Percentiles rank a stretch among this genome's conserved stretches.
Evolutionary conservation across 83 land plant genomes (phyloP).

Genomic region (Picea abies): DNA sequence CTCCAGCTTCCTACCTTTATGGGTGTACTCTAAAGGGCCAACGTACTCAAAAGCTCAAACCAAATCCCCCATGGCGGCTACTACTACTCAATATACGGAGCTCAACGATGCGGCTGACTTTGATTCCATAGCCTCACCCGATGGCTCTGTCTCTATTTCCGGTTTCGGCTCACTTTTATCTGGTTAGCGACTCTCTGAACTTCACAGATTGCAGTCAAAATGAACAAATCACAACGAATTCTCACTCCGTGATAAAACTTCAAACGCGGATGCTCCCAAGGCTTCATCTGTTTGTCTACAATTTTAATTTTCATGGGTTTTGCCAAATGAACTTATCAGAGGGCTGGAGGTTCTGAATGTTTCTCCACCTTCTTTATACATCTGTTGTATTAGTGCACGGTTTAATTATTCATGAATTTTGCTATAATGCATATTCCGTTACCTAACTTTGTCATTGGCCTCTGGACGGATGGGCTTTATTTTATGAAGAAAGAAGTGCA

Average conservation of each 20-base stretch:
- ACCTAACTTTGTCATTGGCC: background rate
- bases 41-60: too few species aligned
- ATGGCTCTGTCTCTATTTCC: slow-evolving; percentile 61
- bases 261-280: background rate
- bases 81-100: slow-evolving; percentile 19
- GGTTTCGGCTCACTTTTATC: slow-evolving; percentile 93
- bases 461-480: background rate
- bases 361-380: background rate
- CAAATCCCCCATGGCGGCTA: background rate
- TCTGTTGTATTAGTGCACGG: background rate
- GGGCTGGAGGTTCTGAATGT: too few species aligned
- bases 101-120: slow-evolving; percentile 61
- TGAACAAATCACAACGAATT: background rate
- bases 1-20: too few species aligned
- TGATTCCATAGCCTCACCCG: slow-evolving; percentile 36
- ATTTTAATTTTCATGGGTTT: background rate
- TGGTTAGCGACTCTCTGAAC: slow-evolving; percentile 35
- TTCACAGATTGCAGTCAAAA: background rate
- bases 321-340: too few species aligned
- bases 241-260: background rate
- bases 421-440: background rate
- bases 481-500: slow-evolving; percentile 74
- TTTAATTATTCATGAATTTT: background rate
- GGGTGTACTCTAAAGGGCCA: too few species aligned
- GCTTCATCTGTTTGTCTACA: background rate